Evolutionary conservation across 345 rosid genomes (phyloP).

Genomic region (Noccaea caerulescens): DNA sequence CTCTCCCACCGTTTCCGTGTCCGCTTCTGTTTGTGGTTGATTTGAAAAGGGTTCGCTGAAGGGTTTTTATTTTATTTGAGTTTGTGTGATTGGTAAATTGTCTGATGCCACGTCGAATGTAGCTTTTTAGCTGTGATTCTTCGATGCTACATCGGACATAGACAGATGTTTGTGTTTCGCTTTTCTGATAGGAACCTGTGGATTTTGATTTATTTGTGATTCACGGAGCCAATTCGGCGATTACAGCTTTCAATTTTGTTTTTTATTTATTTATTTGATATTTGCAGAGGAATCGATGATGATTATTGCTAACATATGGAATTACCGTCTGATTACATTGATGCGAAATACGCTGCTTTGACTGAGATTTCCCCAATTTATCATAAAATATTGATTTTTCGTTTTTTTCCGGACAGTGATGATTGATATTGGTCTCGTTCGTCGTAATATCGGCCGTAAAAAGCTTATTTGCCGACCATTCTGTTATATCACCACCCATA

Average conservation of each 20-base stretch:
- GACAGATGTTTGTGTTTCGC: constrained; percentile 53
- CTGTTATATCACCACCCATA: constrained; percentile 29
- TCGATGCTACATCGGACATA: constrained; percentile 66
- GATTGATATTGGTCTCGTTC: constrained; percentile 34
- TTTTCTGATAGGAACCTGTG: constrained; percentile 65
- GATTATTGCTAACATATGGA: constrained; percentile 55
- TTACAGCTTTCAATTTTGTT: constrained; percentile 19
- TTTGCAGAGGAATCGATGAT: constrained; percentile 5
- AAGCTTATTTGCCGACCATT: constrained; percentile 12
- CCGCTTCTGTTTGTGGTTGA: constrained; percentile 44
- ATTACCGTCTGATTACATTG: constrained; percentile 79
- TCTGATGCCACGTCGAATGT: constrained; percentile 62
- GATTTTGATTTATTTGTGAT: constrained; percentile 35
- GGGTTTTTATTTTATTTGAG: constrained; percentile 27
- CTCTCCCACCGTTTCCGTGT: constrained; percentile 40
- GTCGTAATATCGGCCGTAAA: constrained; percentile 20
- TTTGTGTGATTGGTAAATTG: constrained; percentile 3
- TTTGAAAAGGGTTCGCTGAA: constrained; percentile 48
- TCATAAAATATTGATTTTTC: too few relatives aligned
- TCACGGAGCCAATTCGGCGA: constrained; percentile 49
- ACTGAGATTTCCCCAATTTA: constrained; percentile 17
- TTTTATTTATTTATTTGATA: neutral
- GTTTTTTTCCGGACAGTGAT: constrained; percentile 4
- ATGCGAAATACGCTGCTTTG: constrained; percentile 38
- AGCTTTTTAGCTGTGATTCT: constrained; percentile 46